Conservation (phyloP, 306 rosid species). For the Astragalus glycyphyllos region DNA sequence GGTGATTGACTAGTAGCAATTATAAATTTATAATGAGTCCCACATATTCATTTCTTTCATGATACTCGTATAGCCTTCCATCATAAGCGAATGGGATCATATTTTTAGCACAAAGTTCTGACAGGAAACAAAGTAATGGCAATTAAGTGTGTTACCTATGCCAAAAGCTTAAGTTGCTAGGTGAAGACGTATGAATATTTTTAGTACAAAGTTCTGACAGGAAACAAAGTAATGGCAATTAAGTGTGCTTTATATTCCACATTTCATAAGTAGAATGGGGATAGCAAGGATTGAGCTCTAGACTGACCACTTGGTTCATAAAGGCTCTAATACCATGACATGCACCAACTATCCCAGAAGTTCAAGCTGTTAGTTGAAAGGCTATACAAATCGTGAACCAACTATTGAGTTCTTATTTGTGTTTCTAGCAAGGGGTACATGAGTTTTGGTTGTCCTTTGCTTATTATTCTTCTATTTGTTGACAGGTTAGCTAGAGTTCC, state of each 20-base stretch:
- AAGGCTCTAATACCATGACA: background rate
- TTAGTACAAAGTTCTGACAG: slow-evolving; percentile 21
- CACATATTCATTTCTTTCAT: slow-evolving; percentile 26
- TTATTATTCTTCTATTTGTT: slow-evolving; percentile 45
- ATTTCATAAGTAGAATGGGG: background rate
- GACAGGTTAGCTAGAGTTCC: slow-evolving; percentile 88
- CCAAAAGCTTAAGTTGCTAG: background rate
- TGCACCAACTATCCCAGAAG: slow-evolving; percentile 2
- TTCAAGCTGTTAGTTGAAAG: slow-evolving; percentile 1
- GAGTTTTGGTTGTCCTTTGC: slow-evolving; percentile 28
- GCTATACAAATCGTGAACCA: background rate
- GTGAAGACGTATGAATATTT: slow-evolving; percentile 6
- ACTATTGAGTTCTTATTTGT: slow-evolving; percentile 2
- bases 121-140: slow-evolving; percentile 13
- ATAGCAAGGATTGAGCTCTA: background rate
- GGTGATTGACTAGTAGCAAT: slow-evolving; percentile 36
- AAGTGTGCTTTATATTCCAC: slow-evolving; percentile 12
- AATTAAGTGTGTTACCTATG: slow-evolving; percentile 17
- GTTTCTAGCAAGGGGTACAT: slow-evolving; percentile 9
- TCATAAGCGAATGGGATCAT: slow-evolving; percentile 23
- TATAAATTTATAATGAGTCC: slow-evolving; percentile 29
- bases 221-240: slow-evolving; percentile 24
- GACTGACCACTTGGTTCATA: background rate
- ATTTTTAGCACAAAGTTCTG: slow-evolving; percentile 27
- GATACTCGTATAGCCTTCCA: slow-evolving; percentile 18